A percentile compares a stretch with the other conserved stretches of the same genome.
Evolutionary conservation across 805 yeast genomes (phyloP).

Genomic region (Huiozyma naganishii): DNA sequence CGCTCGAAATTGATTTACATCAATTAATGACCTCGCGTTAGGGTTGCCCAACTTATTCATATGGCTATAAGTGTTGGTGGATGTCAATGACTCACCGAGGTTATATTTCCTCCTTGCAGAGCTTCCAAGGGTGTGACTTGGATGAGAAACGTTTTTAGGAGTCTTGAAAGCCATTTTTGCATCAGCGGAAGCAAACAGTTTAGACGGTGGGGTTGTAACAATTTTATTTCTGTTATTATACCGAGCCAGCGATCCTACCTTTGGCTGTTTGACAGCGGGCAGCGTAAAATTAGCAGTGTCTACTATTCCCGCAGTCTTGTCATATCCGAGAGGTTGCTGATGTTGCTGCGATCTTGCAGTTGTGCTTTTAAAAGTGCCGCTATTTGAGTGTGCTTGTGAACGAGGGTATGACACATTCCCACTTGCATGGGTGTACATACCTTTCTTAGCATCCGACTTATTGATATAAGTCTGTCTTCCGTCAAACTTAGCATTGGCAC

Average conservation of each 20-base stretch:
- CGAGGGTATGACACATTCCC: background rate
- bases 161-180: conserved; percentile 14
- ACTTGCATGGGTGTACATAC: background rate
- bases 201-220: conserved; percentile 22
- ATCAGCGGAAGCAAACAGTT: conserved; percentile 8
- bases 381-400: background rate
- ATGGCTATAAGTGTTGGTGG: background rate
- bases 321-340: background rate
- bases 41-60: background rate
- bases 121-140: background rate
- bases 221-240: conserved; percentile 8
- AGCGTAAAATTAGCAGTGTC: background rate
- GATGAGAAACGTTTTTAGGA: conserved; percentile 8
- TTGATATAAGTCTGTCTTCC: background rate
- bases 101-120: conserved; percentile 3
- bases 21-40: background rate
- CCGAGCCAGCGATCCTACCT: conserved; percentile 8
- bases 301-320: conserved; percentile 1
- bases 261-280: conserved; percentile 9
- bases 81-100: background rate
- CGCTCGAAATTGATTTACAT: background rate
- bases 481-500: background rate
- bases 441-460: background rate
- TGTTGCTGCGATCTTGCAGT: background rate
- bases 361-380: background rate